Evolutionary conservation across 768 basidiomycete species (phyloP).

Genomic region (Lentinula aciculospora): DNA sequence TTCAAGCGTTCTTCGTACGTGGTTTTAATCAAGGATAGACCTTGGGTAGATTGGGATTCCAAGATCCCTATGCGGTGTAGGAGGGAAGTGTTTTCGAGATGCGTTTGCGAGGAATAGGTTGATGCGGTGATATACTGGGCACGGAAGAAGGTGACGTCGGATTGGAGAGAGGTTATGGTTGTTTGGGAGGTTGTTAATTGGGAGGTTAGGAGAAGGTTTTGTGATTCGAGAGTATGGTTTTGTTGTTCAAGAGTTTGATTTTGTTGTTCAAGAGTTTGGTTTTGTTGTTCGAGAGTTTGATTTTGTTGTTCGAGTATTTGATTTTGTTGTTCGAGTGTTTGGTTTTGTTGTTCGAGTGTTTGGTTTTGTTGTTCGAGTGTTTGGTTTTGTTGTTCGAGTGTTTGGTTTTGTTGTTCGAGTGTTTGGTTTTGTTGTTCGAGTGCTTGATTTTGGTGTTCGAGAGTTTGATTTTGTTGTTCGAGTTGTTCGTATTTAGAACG

Average conservation of each 20-base stretch:
- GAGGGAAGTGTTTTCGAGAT: slow-evolving; percentile 45
- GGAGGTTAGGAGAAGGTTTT: background rate
- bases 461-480: too few species aligned
- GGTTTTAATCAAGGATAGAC: slow-evolving; percentile 45
- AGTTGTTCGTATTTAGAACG: too few species aligned
- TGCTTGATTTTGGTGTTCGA: too few species aligned
- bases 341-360: too few species aligned
- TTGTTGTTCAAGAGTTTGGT: background rate
- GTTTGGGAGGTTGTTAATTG: background rate
- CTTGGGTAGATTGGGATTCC: slow-evolving; percentile 47
- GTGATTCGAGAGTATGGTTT: background rate
- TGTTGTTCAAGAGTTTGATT: background rate
- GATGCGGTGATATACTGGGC: slow-evolving; percentile 52
- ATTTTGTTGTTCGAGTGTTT: too few species aligned
- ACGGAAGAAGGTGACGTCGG: slow-evolving; percentile 48
- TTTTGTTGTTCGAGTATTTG: too few species aligned
- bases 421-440: too few species aligned
- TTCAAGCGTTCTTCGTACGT: slow-evolving; percentile 43
- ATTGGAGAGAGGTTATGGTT: slow-evolving; percentile 28
- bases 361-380: too few species aligned
- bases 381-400: too few species aligned
- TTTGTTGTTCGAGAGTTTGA: too few species aligned
- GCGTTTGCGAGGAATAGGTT: slow-evolving; percentile 35
- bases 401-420: too few species aligned
- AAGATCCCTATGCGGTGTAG: slow-evolving; percentile 42